These are phyloP conservation scores for Rhodosorus marinus DNA, from an alignment of 23 red algal species.

Conservation along the genomic window DNA sequence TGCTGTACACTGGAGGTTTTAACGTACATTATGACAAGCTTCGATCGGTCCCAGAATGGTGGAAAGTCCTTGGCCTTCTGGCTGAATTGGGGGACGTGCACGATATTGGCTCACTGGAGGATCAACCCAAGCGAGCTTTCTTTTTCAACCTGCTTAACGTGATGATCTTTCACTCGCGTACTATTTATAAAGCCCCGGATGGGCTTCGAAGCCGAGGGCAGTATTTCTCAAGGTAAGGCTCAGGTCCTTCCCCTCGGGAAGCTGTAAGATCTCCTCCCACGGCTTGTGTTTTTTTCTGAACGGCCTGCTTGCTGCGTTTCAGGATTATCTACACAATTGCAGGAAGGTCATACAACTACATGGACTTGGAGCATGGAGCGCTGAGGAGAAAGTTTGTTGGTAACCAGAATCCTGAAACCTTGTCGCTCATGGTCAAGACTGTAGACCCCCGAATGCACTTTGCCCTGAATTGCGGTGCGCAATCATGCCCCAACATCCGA, in stretches of 20 bases:
- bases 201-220: constrained; percentile 27
- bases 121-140: constrained; percentile 9
- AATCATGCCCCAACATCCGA: constrained; percentile 31
- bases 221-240: no score
- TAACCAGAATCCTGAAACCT: background rate
- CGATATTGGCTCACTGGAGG: background rate
- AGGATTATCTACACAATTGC: constrained; percentile 34
- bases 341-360: constrained; percentile 15
- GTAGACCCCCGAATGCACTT: constrained; percentile 71
- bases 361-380: constrained; percentile 37
- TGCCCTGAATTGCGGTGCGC: constrained; percentile 53
- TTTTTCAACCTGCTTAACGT: constrained; percentile 47
- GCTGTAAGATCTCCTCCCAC: no score
- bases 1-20: constrained; percentile 12
- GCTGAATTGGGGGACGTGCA: constrained; percentile 15
- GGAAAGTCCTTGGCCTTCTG: constrained; percentile 7
- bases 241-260: no score
- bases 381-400: constrained; percentile 14
- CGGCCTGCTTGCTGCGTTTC: no score
- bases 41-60: constrained; percentile 8
- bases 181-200: constrained; percentile 28
- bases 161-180: constrained; percentile 35
- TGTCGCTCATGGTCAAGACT: constrained; percentile 8
- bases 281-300: no score
- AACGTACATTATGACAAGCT: constrained; percentile 16